Base-by-base conservation (phyloP, 768 basidiomycete genomes). In the Mycena crocata region DNA sequence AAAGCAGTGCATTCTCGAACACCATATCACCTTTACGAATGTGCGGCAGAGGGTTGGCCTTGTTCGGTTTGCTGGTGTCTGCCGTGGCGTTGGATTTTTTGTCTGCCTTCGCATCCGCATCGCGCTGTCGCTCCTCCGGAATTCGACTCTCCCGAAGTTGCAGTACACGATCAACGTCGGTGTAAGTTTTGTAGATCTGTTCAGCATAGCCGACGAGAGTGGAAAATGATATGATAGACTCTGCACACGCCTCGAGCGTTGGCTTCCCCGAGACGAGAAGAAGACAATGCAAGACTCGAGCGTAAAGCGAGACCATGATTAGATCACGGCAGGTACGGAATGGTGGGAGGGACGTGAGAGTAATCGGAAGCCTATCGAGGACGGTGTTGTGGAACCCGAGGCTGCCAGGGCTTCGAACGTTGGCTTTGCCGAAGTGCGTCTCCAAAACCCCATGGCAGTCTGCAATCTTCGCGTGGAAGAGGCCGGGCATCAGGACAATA, bases 381-480 rank as follows among this genome's bases (percentile, higher is more conserved):
- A 69, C 57, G 1, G 75, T 75, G 68, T 82, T 83, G 57, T 81
- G 79, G 57, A 77, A 82, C 2, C 59, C 44, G 4, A 83, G 75
- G 0, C 71, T 78, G 1, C 73, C 76, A 24, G 81, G 82, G 40
- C 80, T 78, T 5, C 73, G 69, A 5, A 68, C 34, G 28, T 70
- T 44, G 0, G 77, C 70, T n/a, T 73, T 71, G 5, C 81, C 82
- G 45, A 63, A 82, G 66, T 82, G 80, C 0, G 69, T 77, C 8
- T 74, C 55, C 5, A 84, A 48, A 3, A 75, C 40, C 0, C 79
- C 79, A 39, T 72, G 73, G 9, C 70, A 62, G 34, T 78, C 77
- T 3, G 78, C 74, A 26, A 82, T 80, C 61, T 82, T 79, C 12
- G 55, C 72, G 64, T 83, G 82, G 67, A 82, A 82, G 1, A 82